Evolutionary conservation across 768 basidiomycete genomes (phyloP), one percentile per base, ranked within the genome.

Genomic region (Hirschioporus abietinus): DNA sequence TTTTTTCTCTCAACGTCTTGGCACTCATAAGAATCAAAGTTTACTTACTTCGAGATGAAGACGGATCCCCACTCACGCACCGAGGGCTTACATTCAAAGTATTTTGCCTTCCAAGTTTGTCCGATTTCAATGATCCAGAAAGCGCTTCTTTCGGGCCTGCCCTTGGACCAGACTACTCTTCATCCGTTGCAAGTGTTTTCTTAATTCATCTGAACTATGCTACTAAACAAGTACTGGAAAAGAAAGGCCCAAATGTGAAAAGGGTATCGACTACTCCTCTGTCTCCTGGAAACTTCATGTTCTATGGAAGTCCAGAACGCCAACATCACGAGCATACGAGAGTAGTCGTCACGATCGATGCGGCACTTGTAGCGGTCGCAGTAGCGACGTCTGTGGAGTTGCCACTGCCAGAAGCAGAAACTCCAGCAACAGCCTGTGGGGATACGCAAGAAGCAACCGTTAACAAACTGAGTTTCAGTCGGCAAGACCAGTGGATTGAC

Each of bases 121-220:
- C 15, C 42, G 12, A 20, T 10, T 20, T 52, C 12, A 20, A 15
- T 5, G 2, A 52, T 20, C 20, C 42, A 52, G 12, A 52, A 20
- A 52, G 20, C 8, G 2, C 30, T 30, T 30, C 30, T 30, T 30
- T 30, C 30, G 12, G 42, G 42, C 12, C 4, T 52, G 42, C 42
- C 20, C 42, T 30, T 30, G 30, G 30, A 30, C 4, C 30, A 30
- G 30, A 30, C 30, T 8, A 8, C 42, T 52, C 42, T 15, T 20
- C 42, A 52, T 52, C 42, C 42, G 42, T 52, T 52, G 42, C 42
- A 52, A 52, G 42, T 52, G 42, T 52, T 52, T 52, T 52, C 42
- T 52, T 52, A 52, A 52, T 52, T 52, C 42, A 52, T 52, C 42
- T 52, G 42, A 52, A 52, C 42, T 52, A 52, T 20, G 42, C 42